phyloP scores from a whole-genome alignment of 192 early-diverging fungal genomes.

The Blastocladiella britannica region DNA sequence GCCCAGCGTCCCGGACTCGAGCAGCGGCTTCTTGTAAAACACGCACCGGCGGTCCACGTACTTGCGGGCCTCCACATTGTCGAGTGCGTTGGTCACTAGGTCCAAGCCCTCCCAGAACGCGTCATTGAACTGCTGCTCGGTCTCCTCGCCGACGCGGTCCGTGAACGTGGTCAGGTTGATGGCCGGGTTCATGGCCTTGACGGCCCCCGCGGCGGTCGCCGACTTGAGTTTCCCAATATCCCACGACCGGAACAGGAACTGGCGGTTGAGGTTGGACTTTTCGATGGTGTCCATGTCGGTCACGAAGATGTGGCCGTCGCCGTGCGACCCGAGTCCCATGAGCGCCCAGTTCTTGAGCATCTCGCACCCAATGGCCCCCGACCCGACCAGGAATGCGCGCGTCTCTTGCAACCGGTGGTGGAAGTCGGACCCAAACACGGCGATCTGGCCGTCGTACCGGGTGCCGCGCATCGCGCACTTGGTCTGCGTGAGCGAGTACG shows the following conservation, averaged over 20 bases:
- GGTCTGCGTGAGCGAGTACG: conserved; percentile 41
- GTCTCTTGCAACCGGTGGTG: conserved; percentile 67
- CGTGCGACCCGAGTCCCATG: conserved; percentile 69
- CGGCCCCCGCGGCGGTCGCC: conserved; percentile 65
- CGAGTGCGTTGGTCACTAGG: conserved; percentile 92
- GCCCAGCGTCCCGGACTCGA: conserved; percentile 95
- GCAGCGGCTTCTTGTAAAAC: conserved; percentile 77
- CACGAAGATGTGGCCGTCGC: conserved; percentile 57
- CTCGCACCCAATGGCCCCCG: conserved; percentile 98
- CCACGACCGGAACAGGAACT: conserved; percentile 83
- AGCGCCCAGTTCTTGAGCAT: conserved; percentile 99
- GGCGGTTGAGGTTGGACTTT: conserved; percentile 95
- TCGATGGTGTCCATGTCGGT: conserved; percentile 99
- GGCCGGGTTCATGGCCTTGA: conserved; percentile 79
- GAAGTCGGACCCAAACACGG: conserved; percentile 85
- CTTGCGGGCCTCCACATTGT: conserved; percentile 91
- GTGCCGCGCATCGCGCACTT: conserved; percentile 55
- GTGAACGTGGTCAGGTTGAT: conserved; percentile 27
- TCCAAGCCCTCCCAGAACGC: conserved; percentile 72
- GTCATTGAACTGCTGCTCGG: conserved; percentile 81
- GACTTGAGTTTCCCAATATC: conserved; percentile 90
- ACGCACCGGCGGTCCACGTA: conserved; percentile 97
- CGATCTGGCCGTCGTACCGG: conserved; percentile 90
- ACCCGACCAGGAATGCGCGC: conserved; percentile 86
- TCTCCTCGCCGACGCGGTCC: conserved; percentile 86